phyloP scores from a whole-genome alignment of 495 filamentous ascomycete species.

The Aspergillus funiculosus region DNA sequence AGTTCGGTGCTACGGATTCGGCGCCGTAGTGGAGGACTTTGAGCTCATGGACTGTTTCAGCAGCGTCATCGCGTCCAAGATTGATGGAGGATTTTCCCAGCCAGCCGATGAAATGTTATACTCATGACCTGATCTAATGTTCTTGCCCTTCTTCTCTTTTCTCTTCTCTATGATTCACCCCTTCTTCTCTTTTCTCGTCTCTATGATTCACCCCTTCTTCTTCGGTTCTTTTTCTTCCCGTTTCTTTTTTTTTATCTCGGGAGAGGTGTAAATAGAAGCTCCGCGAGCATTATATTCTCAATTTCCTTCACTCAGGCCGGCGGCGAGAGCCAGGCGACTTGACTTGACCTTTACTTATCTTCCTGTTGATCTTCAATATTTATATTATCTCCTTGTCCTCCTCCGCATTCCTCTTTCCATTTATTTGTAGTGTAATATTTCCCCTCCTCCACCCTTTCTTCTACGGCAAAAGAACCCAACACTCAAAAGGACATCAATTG shows the following conservation, averaged over 20 bases:
- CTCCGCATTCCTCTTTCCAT: too few relatives aligned
- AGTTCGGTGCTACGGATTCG: conserved; percentile 90
- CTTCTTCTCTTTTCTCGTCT: not conserved
- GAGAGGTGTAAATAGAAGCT: conserved; percentile 13
- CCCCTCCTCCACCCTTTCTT: too few relatives aligned
- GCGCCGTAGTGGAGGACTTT: conserved; percentile 67
- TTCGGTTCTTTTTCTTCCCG: not conserved
- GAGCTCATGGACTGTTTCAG: conserved; percentile 83
- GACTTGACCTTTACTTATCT: too few relatives aligned
- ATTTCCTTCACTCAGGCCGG: not conserved
- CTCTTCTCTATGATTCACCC: not conserved
- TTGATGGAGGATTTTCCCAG: conserved; percentile 38
- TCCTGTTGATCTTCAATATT: too few relatives aligned
- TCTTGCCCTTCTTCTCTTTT: not conserved
- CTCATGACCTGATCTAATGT: conserved; percentile 18
- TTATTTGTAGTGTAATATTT: too few relatives aligned
- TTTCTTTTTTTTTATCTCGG: not conserved
- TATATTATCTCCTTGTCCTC: too few relatives aligned
- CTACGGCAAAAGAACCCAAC: too few relatives aligned
- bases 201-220: not conserved
- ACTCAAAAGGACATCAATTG: too few relatives aligned
- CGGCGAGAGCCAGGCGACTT: too few relatives aligned
- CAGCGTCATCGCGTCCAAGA: conserved; percentile 60
- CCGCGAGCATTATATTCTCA: conserved; percentile 12
- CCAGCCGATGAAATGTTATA: conserved; percentile 36